Evolutionary conservation across 1,284 basidiomycete genomes (phyloP).

Genomic region (Cutaneotrichosporon sp.): DNA sequence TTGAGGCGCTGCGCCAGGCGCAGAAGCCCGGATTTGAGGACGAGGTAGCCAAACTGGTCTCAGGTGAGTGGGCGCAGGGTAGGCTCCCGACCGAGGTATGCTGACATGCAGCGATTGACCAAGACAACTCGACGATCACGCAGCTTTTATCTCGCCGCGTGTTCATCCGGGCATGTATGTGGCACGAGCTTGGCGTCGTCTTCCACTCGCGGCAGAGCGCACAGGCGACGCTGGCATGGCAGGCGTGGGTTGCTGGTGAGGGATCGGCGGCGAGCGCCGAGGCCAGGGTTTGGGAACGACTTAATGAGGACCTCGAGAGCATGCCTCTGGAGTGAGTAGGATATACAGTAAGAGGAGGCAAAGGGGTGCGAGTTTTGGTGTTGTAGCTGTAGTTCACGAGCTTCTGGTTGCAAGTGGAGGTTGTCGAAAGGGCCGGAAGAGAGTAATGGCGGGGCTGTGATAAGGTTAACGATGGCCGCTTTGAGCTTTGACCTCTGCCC

Average conservation of each 20-base stretch:
- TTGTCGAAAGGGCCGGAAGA: too few species aligned
- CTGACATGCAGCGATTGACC: slow-evolving; percentile 40
- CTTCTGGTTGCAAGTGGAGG: too few species aligned
- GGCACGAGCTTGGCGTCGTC: slow-evolving; percentile 83
- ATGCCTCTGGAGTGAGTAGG: slow-evolving; percentile 84
- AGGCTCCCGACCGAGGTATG: too few species aligned
- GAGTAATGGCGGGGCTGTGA: too few species aligned
- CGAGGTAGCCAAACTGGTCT: slow-evolving; percentile 66
- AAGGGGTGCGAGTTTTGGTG: too few species aligned
- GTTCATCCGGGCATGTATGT: slow-evolving; percentile 81
- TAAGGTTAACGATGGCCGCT: too few species aligned
- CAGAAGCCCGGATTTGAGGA: slow-evolving; percentile 75
- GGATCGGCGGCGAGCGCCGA: slow-evolving; percentile 60
- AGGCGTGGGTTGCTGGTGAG: slow-evolving; percentile 67
- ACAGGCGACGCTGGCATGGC: slow-evolving; percentile 66
- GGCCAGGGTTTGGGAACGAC: slow-evolving; percentile 64
- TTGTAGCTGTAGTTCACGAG: too few species aligned
- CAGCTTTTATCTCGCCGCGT: slow-evolving; percentile 66
- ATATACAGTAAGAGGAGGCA: too few species aligned
- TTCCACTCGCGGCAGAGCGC: slow-evolving; percentile 81
- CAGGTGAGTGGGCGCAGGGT: slow-evolving; percentile 23
- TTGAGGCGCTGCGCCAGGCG: slow-evolving; percentile 63
- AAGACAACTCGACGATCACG: slow-evolving; percentile 53
- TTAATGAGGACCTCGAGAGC: slow-evolving; percentile 62
- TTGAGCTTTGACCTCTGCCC: too few species aligned